These are phyloP conservation scores for Aspergillus sclerotioniger DNA, from an alignment of 495 filamentous ascomycete species.

Conservation along the genomic window DNA sequence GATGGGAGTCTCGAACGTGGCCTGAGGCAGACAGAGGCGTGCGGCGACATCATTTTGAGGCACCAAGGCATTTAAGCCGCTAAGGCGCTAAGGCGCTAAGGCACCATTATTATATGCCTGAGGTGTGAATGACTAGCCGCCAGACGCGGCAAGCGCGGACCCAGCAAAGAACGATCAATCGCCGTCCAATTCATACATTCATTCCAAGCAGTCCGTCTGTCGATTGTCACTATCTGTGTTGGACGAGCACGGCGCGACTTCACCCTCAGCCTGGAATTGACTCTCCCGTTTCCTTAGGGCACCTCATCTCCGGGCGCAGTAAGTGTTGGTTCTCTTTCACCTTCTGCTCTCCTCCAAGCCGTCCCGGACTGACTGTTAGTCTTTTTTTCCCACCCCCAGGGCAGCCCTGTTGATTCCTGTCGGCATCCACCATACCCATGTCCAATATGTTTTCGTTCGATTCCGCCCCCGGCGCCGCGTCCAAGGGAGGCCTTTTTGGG, in stretches of 20 bases:
- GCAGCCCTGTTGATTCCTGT: constrained; percentile 25
- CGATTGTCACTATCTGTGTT: constrained; percentile 12
- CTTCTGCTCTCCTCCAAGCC: background rate
- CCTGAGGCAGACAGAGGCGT: constrained; percentile 40
- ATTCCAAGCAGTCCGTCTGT: constrained; percentile 3
- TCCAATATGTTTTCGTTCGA: constrained; percentile 36
- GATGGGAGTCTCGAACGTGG: constrained; percentile 37
- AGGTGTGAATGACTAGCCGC: constrained; percentile 17
- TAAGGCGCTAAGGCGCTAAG: background rate
- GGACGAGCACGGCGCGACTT: constrained; percentile 4
- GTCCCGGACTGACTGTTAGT: constrained; percentile 4
- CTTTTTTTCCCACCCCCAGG: constrained; percentile 18
- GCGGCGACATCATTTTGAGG: background rate
- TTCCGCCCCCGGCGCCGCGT: constrained; percentile 31
- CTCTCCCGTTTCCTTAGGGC: background rate
- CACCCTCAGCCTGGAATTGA: constrained; percentile 8
- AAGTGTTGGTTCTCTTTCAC: constrained; percentile 10
- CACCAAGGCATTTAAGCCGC: background rate
- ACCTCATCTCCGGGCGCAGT: constrained; percentile 23
- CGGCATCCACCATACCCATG: constrained; percentile 28
- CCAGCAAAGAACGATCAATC: background rate
- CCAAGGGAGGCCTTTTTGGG: constrained; percentile 40
- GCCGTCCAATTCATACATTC: background rate
- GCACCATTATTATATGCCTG: too few species aligned
- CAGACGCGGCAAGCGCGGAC: constrained; percentile 22